Evolutionary conservation across 805 yeast species (phyloP), one percentile per base, ranked within the genome.

Genomic region (Kuraishia molischiana): DNA sequence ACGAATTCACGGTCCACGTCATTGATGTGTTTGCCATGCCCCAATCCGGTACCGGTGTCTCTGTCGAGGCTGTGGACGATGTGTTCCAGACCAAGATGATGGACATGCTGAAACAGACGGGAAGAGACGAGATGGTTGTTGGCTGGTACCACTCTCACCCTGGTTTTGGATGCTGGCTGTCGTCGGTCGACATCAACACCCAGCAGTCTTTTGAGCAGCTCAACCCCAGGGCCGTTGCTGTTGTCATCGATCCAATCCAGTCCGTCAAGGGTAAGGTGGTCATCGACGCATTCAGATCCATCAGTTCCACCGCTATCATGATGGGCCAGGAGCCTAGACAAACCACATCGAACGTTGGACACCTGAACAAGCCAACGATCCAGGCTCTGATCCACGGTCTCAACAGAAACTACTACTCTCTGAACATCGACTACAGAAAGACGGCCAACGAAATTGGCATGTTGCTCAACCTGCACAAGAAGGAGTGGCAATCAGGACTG

Each of bases 121-220:
- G 99, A n/a, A 74, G 99, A 60, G 97, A 89, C 62, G 95, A 92
- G 59, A 87, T 85, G 85, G 98, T 92, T 38, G 99, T 92, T 36
- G 99, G 99, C 24, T 92, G 99, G 99, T 92, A 92, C 66, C 99
- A 92, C 58, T 89, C 97, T 11, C 98, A 92, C 63, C 98, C 98
- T 4, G 98, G 98, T 14, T 92, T 90, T 58, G 98, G 98, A n/a
- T 92, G 99, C 67, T 92, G 99, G 99, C 71, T 92, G 49, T 89
- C 97, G 10, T 79, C 89, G 21, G 97, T 92, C 21, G 99, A 92
- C 72, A 95, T 92, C 43, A 86, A 87, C 60, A 92, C 99, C 3
- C 99, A 92, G 57, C 96, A 90, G 58, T 85, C 96, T 26, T 92
- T 92, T 55, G 99, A 92, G 58, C 97, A 87, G 61, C 77, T 92